Conservation (phyloP, 2,329 filamentous ascomycete species). For the Fusarium oxysporum region DNA sequence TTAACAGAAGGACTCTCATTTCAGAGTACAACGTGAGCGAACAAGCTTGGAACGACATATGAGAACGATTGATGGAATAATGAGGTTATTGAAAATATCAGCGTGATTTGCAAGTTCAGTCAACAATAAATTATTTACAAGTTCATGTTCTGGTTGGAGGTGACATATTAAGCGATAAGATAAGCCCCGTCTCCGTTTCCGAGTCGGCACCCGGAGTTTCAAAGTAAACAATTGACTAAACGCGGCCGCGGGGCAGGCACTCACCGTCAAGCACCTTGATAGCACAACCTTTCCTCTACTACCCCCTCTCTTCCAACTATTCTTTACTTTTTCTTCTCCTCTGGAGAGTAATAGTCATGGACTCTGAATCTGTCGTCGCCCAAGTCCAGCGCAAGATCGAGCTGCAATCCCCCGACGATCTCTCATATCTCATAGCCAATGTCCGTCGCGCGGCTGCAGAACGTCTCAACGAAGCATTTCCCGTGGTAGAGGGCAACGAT, state of each 20-base stretch:
- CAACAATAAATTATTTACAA: not conserved
- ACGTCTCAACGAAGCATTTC: constrained; percentile 76
- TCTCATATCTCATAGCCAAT: constrained; percentile 76
- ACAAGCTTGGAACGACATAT: constrained; percentile 23
- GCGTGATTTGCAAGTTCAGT: not conserved
- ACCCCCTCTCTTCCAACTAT: not conserved
- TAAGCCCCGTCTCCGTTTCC: constrained; percentile 22
- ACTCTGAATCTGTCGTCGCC: constrained; percentile 50
- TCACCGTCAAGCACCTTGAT: constrained; percentile 27
- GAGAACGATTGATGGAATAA: not conserved
- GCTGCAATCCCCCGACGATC: constrained; percentile 80
- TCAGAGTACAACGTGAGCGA: constrained; percentile 30
- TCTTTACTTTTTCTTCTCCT: not conserved
- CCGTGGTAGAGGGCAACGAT: constrained; percentile 64
- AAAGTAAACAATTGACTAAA: constrained; percentile 33
- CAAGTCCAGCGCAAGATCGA: constrained; percentile 78
- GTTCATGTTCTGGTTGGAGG: not conserved
- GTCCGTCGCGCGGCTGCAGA: constrained; percentile 75
- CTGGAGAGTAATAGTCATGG: constrained; percentile 43
- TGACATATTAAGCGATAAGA: constrained; percentile 18
- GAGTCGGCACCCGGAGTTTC: not conserved
- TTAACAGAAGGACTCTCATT: constrained; percentile 21
- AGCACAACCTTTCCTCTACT: constrained; percentile 1
- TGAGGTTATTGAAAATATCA: not conserved
- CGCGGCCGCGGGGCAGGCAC: constrained; percentile 34